Evolutionary conservation across 768 basidiomycete genomes (phyloP).

Genomic region (Amanita subjunquillea): DNA sequence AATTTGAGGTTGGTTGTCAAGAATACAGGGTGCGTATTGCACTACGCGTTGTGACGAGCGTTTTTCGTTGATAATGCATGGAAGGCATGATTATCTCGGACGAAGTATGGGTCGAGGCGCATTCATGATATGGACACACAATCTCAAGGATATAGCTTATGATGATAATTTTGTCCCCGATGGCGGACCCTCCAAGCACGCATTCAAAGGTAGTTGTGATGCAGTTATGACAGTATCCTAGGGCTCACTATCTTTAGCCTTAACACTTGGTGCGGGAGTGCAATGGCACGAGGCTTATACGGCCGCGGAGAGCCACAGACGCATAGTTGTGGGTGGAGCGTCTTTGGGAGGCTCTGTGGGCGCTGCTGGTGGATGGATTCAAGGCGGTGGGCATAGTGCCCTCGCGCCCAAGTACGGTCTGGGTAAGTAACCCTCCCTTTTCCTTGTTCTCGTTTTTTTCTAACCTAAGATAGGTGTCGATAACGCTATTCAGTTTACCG

Average conservation of each 20-base stretch:
- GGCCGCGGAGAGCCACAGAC: slow-evolving; percentile 18
- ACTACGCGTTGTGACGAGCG: neutral
- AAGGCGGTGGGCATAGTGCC: slow-evolving; percentile 26
- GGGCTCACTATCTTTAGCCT: slow-evolving; percentile 8
- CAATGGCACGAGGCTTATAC: slow-evolving; percentile 36
- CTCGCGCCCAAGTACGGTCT: neutral
- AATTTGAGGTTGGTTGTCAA: slow-evolving; percentile 26
- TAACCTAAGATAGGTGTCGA: slow-evolving; percentile 26
- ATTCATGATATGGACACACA: slow-evolving; percentile 31
- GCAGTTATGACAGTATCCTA: neutral
- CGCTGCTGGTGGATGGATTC: slow-evolving; percentile 7
- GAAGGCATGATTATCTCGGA: slow-evolving; percentile 33
- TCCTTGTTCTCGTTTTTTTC: neutral
- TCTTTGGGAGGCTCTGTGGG: too few relatives aligned
- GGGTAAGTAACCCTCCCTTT: neutral
- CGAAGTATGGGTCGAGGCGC: slow-evolving; percentile 29
- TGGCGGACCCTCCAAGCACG: slow-evolving; percentile 16
- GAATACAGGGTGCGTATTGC: slow-evolving; percentile 5
- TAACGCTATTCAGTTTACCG: slow-evolving; percentile 32
- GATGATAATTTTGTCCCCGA: slow-evolving; percentile 18
- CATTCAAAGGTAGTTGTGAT: neutral
- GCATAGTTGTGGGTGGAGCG: too few relatives aligned
- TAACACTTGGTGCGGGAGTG: slow-evolving; percentile 32
- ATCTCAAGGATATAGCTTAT: slow-evolving; percentile 24
- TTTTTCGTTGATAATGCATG: slow-evolving; percentile 6